Evolutionary conservation across 805 yeast genomes (phyloP), one percentile per base, ranked within the genome.

Genomic region (Starmerella bombicola): DNA sequence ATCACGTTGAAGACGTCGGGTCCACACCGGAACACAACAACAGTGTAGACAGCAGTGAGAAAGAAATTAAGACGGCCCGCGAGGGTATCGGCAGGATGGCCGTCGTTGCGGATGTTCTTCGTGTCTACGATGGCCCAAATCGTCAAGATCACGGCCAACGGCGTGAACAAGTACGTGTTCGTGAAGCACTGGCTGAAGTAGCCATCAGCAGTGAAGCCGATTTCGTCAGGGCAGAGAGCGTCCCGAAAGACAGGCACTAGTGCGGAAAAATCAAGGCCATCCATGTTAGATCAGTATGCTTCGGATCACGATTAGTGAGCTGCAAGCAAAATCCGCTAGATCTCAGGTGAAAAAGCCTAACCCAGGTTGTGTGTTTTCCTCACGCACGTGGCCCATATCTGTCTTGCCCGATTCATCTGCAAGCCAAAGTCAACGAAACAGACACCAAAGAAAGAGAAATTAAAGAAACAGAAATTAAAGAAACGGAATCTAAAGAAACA

Each of bases 151-250:
- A 46, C 9, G 16, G 48, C 47, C 17, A 49, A 41, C 15, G 54
- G 46, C 10, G 52, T 35, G 20, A 47, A 45, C 7, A 51, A n/a
- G 44, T 50, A 53, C 10, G 55, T 52, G 46, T 49, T 51, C 24
- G 48, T 40, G 41, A 46, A 41, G 40, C 57, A 53, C 23, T 33
- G 38, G 33, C 38, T 41, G 15, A 52, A 45, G 45, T 51, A 52
- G 28, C 57, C 57, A 9, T 52, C 49, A 17, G 24, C 37, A 23
- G 47, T 35, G 45, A 47, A 42, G 8, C 44, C 48, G 40, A 51
- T 24, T 30, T 43, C 43, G 33, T 26, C 46, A n/a, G 29, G 38
- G 43, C 57, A 53, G 9, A 52, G 46, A 5, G 55, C 43, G 15
- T 35, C 34, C 21, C 22, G 24, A 34, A 47, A 41, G 2, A 41